Evolutionary conservation across 345 rosid genomes (phyloP).

Genomic region (Citrus australasica): DNA sequence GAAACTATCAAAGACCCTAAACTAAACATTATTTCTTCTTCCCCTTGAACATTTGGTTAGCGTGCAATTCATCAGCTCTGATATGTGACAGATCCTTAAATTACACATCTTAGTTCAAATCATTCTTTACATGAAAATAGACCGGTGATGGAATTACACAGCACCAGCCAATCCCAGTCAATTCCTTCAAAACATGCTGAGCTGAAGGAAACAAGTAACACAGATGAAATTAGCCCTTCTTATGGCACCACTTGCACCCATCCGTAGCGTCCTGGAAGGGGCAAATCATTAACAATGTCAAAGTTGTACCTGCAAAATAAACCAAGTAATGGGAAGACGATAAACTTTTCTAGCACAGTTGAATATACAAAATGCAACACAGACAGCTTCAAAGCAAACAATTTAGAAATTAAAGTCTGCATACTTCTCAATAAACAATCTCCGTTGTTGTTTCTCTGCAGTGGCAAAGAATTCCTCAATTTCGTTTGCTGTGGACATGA

Average conservation of each 20-base stretch:
- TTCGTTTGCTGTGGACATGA: constrained; percentile 47
- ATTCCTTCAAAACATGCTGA: constrained; percentile 14
- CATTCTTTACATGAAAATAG: constrained; percentile 20
- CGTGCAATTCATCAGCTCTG: constrained; percentile 30
- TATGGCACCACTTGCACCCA: constrained; percentile 65
- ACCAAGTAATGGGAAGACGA: neutral
- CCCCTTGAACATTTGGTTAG: constrained; percentile 23
- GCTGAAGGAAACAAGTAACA: constrained; percentile 8
- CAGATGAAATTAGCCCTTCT: neutral
- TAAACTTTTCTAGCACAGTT: neutral
- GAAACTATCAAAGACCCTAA: constrained; percentile 14
- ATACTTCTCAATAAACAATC: constrained; percentile 61
- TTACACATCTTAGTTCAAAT: constrained; percentile 33
- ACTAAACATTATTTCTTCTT: constrained; percentile 7
- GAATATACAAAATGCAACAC: neutral
- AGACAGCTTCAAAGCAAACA: neutral
- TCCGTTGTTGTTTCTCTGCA: constrained; percentile 54
- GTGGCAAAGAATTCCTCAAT: constrained; percentile 70
- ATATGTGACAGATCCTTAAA: constrained; percentile 26
- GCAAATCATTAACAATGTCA: constrained; percentile 59
- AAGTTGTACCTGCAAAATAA: constrained; percentile 70
- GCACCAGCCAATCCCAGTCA: neutral
- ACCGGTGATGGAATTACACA: neutral
- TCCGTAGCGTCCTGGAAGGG: constrained; percentile 75
- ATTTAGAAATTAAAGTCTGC: neutral